Evolutionary conservation across 768 basidiomycete species (phyloP).

Genomic region (Mycena sanguinolenta): DNA sequence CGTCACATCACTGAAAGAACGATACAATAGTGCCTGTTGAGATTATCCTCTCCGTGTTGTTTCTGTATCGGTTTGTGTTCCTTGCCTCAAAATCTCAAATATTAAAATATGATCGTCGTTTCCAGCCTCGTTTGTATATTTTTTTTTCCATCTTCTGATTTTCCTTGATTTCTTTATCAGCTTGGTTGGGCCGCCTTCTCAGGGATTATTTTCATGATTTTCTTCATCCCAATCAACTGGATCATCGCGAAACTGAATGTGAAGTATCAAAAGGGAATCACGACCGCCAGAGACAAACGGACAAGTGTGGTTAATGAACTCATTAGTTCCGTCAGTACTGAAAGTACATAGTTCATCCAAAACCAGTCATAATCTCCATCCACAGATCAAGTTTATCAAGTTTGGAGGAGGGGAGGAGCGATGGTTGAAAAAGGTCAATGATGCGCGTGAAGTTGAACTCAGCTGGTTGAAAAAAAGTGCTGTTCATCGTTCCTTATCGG

Average conservation of each 20-base stretch:
- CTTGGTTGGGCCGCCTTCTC: conserved; percentile 77
- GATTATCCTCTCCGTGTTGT: not conserved
- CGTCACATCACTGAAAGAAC: no score
- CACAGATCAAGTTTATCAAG: conserved; percentile 80
- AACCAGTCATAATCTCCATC: not conserved
- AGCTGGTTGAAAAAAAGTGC: conserved; percentile 80
- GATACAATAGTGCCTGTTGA: not conserved
- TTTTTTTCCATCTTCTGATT: not conserved
- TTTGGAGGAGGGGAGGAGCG: conserved; percentile 86
- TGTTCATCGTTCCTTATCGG: not conserved
- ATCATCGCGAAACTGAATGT: conserved; percentile 70
- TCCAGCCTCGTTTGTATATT: no score
- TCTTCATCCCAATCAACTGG: conserved; percentile 79
- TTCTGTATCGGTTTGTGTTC: conserved; percentile 9
- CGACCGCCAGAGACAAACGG: conserved; percentile 77
- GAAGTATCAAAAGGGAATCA: conserved; percentile 69
- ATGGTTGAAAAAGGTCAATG: conserved; percentile 76
- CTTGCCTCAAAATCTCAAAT: no score
- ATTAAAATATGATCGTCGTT: no score
- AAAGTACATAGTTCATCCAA: not conserved
- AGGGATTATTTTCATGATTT: conserved; percentile 74
- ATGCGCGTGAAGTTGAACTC: conserved; percentile 78
- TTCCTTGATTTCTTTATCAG: not conserved
- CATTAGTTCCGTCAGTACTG: conserved; percentile 71
- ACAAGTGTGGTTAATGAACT: conserved; percentile 86